These are phyloP conservation scores for Chytriomyces sp. DNA, from an alignment of 192 early-diverging fungal species.

Conservation along the genomic window DNA sequence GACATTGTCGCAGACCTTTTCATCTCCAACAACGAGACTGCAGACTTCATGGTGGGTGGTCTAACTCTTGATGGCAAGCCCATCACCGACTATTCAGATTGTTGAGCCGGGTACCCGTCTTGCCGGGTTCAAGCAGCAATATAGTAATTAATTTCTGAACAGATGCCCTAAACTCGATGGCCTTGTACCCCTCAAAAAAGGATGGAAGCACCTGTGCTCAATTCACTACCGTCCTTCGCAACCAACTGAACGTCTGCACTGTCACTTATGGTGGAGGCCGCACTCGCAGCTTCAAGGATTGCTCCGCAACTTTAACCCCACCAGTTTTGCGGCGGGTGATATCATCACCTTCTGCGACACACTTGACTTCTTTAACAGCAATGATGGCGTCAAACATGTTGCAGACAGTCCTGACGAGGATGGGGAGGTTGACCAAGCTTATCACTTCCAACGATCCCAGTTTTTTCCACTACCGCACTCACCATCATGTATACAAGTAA, in stretches of 20 bases:
- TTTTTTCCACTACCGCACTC: too few relatives aligned
- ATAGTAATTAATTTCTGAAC: neutral
- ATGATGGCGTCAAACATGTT: neutral
- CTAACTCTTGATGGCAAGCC: neutral
- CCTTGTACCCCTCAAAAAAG: neutral
- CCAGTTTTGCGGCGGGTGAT: conserved; percentile 10
- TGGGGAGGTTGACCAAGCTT: too few relatives aligned
- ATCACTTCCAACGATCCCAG: too few relatives aligned
- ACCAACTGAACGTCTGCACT: conserved; percentile 2
- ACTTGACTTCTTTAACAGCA: neutral
- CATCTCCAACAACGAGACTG: neutral
- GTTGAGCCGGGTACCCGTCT: neutral
- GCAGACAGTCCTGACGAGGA: neutral
- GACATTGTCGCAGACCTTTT: neutral
- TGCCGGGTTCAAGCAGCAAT: neutral
- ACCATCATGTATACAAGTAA: too few relatives aligned
- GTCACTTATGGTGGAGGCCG: conserved; percentile 18
- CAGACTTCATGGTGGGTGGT: neutral
- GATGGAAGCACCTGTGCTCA: conserved; percentile 17
- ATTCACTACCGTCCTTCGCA: neutral
- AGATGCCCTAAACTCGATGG: neutral
- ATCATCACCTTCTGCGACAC: neutral
- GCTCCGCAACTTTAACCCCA: conserved; percentile 12
- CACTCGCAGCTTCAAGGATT: neutral
- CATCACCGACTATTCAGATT: neutral